phyloP scores from a whole-genome alignment of 2,329 filamentous ascomycete genomes.

The Elsinoe australis region DNA sequence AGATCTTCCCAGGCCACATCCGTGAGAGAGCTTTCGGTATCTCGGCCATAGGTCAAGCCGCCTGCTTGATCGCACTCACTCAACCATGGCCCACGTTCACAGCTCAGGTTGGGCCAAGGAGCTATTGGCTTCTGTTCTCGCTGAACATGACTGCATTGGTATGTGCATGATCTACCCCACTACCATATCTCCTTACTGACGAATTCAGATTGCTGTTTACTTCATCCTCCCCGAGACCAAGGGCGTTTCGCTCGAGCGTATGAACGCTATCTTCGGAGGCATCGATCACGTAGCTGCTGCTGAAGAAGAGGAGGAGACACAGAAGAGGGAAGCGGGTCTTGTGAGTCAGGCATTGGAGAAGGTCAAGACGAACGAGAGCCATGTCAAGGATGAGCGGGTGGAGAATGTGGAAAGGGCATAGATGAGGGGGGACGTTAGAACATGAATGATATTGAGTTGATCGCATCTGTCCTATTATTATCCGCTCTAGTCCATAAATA shows the following conservation, averaged over 20 bases:
- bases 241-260: slow-evolving; percentile 36
- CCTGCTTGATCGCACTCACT: slow-evolving; percentile 34
- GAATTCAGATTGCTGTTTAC: slow-evolving; percentile 44
- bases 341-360: not conserved
- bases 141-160: slow-evolving; percentile 34
- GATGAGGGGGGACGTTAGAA: too few species aligned
- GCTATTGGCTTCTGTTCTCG: slow-evolving; percentile 36
- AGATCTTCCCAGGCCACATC: slow-evolving; percentile 38
- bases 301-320: slow-evolving; percentile 26
- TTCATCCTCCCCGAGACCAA: slow-evolving; percentile 65
- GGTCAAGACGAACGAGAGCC: not conserved
- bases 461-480: too few species aligned
- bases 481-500: too few species aligned
- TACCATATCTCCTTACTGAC: not conserved
- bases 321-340: not conserved
- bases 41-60: slow-evolving; percentile 33
- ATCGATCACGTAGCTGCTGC: slow-evolving; percentile 34
- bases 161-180: not conserved
- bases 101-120: slow-evolving; percentile 31
- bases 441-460: too few species aligned
- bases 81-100: slow-evolving; percentile 38
- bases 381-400: slow-evolving; percentile 14
- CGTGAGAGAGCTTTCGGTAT: slow-evolving; percentile 36
- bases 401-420: slow-evolving; percentile 27
- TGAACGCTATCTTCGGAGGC: slow-evolving; percentile 28